Conservation (phyloP, 2,329 filamentous ascomycete species). For the Helotiales sp. region DNA sequence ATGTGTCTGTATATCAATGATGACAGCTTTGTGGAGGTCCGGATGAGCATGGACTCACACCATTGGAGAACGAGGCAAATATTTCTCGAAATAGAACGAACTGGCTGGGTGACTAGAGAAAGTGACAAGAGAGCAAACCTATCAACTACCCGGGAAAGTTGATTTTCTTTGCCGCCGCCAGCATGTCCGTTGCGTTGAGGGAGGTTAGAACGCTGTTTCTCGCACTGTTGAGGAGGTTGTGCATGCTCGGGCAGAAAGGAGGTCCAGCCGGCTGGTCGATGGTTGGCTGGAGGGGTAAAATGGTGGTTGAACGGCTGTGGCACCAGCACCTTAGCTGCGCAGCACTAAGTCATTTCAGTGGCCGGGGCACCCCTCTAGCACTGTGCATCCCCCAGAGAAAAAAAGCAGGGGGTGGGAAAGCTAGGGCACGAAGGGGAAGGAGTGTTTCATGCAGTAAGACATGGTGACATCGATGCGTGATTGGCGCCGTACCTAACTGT, state of each 20-base stretch:
- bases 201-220: neutral
- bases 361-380: neutral
- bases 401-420: neutral
- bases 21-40: constrained; percentile 11
- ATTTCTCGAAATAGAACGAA: constrained; percentile 1
- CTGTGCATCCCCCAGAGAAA: neutral
- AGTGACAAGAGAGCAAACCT: neutral
- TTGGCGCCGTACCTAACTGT: too few species aligned
- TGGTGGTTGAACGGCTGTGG: neutral
- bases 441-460: too few species aligned
- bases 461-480: neutral
- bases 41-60: constrained; percentile 7
- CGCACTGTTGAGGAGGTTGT: neutral
- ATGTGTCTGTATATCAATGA: constrained; percentile 1
- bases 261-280: neutral
- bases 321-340: neutral
- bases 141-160: neutral
- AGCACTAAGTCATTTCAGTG: neutral
- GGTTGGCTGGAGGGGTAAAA: neutral
- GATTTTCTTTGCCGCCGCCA: neutral
- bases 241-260: neutral
- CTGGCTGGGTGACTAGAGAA: neutral
- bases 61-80: constrained; percentile 4
- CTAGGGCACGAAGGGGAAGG: neutral
- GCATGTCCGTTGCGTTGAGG: neutral